These are phyloP conservation scores for Picocystis salinarum DNA, from an alignment of 139 green algal genomes.

Conservation along the genomic window DNA sequence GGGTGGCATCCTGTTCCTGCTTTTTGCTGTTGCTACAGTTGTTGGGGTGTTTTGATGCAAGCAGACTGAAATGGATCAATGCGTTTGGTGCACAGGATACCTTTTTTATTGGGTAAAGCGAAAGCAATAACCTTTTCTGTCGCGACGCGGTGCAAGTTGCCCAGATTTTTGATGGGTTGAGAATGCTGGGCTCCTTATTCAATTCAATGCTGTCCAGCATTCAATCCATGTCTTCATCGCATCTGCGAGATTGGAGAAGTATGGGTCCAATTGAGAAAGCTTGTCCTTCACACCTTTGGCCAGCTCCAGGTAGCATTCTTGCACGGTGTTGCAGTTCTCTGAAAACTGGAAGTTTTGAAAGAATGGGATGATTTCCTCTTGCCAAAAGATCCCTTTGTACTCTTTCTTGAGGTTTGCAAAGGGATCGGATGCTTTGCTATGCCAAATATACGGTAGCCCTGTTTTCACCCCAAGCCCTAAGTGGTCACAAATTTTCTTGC, in stretches of 20 bases:
- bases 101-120: too few relatives aligned
- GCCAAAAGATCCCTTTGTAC: constrained; percentile 98
- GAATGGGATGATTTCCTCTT: constrained; percentile 41
- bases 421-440: constrained; percentile 89
- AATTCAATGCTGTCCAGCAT: constrained; percentile 55
- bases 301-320: constrained; percentile 66
- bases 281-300: constrained; percentile 52
- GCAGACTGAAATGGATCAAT: too few relatives aligned
- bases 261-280: constrained; percentile 68
- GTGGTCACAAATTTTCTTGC: constrained; percentile 91
- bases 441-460: constrained; percentile 89
- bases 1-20: constrained; percentile 66
- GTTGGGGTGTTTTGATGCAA: constrained; percentile 35
- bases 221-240: constrained; percentile 80
- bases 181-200: too few relatives aligned
- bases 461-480: constrained; percentile 82
- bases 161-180: too few relatives aligned
- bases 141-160: too few relatives aligned
- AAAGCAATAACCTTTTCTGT: too few relatives aligned
- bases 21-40: constrained; percentile 66
- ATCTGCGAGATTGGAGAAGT: constrained; percentile 85
- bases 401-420: constrained; percentile 94
- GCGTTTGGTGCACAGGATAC: too few relatives aligned
- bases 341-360: constrained; percentile 49
- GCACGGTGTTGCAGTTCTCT: constrained; percentile 27